Evolutionary conservation across 208 protist genomes (phyloP).

Genomic region (Polymyxa betae): DNA sequence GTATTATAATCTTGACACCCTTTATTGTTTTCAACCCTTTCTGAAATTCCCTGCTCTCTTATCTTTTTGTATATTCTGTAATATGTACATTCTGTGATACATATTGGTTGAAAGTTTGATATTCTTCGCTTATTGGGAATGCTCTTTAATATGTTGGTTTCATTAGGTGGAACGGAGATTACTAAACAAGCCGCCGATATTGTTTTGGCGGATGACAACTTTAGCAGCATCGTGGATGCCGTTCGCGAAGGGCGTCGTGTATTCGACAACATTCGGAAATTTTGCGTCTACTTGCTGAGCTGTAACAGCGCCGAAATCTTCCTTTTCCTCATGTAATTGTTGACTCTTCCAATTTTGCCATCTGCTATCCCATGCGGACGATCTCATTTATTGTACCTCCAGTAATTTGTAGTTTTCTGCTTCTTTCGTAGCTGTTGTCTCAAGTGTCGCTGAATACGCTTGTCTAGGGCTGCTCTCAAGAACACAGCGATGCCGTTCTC

Average conservation of each 20-base stretch:
- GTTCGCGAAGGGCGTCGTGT: constrained; percentile 96
- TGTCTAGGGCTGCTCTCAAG: neutral
- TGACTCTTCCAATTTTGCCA: neutral
- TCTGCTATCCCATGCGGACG: neutral
- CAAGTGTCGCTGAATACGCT: neutral
- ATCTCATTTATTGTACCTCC: neutral
- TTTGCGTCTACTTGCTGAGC: constrained; percentile 96
- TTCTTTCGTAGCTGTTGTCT: neutral
- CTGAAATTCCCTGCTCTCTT: too few species aligned
- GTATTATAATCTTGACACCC: too few species aligned
- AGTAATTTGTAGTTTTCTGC: neutral
- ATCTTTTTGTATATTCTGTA: too few species aligned
- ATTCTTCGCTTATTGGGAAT: too few species aligned
- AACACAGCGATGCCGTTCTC: constrained; percentile 67
- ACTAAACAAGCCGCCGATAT: constrained; percentile 67
- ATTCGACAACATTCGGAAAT: constrained; percentile 96
- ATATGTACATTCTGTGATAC: too few species aligned
- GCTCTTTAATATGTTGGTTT: too few species aligned
- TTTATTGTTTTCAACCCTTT: too few species aligned
- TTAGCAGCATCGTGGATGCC: constrained; percentile 64
- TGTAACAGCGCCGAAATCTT: constrained; percentile 92
- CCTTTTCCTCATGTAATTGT: constrained; percentile 67
- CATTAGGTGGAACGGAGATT: constrained; percentile 68
- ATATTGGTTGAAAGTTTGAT: too few species aligned
- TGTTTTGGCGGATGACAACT: constrained; percentile 66